Evolutionary conservation across 2,329 filamentous ascomycete genomes (phyloP).

Genomic region (Pseudopyricularia javanii): DNA sequence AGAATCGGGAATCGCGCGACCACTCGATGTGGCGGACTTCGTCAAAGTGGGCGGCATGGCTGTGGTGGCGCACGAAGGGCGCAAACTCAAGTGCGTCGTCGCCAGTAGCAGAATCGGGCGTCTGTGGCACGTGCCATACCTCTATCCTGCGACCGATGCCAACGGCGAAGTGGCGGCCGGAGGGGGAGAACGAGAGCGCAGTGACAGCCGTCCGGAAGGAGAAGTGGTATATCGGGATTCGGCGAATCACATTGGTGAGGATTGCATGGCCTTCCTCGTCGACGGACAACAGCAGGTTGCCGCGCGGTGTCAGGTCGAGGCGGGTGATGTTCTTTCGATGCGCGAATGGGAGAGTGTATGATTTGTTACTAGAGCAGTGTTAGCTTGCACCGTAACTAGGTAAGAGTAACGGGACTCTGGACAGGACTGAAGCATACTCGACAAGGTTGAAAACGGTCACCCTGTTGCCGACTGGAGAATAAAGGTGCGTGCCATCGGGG

Average conservation of each 20-base stretch:
- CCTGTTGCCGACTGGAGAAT: constrained; percentile 91
- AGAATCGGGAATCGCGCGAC: constrained; percentile 93
- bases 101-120: constrained; percentile 64
- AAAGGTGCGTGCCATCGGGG: constrained; percentile 87
- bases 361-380: constrained; percentile 57
- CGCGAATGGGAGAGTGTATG: constrained; percentile 74
- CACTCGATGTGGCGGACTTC: constrained; percentile 77
- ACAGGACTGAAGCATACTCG: constrained; percentile 46
- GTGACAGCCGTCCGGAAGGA: constrained; percentile 80
- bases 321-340: constrained; percentile 88
- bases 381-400: constrained; percentile 12
- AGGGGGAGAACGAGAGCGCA: constrained; percentile 80
- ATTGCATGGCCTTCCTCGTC: constrained; percentile 94
- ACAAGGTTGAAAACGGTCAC: constrained; percentile 94
- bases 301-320: constrained; percentile 77
- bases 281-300: constrained; percentile 83
- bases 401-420: neutral
- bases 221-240: constrained; percentile 85
- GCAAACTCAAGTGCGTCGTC: constrained; percentile 71
- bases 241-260: constrained; percentile 76
- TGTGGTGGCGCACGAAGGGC: constrained; percentile 80
- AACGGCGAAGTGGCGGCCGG: constrained; percentile 81
- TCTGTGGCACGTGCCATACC: constrained; percentile 91
- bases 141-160: constrained; percentile 79
- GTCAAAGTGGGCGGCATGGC: constrained; percentile 82